These are phyloP conservation scores for Claviceps humidiphila DNA, from an alignment of 2,329 filamentous ascomycete species.

Conservation along the genomic window DNA sequence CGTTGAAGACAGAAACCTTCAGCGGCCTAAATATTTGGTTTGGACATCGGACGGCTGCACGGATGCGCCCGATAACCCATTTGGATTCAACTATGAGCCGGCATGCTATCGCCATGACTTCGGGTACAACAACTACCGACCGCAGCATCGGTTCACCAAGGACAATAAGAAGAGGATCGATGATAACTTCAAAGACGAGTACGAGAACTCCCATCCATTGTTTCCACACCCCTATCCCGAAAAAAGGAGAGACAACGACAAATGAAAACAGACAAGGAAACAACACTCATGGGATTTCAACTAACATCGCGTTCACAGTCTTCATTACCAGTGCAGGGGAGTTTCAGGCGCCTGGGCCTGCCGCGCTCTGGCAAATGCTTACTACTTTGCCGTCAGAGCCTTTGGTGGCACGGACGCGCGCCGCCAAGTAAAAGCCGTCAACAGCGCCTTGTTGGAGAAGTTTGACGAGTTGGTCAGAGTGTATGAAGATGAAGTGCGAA, in stretches of 20 bases:
- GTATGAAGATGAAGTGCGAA: background rate
- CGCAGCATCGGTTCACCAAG: constrained; percentile 24
- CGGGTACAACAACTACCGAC: constrained; percentile 37
- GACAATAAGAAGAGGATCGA: constrained; percentile 27
- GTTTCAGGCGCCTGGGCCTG: background rate
- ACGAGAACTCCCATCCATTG: background rate
- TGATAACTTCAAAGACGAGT: constrained; percentile 33
- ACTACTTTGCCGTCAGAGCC: background rate
- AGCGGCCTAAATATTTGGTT: constrained; percentile 13
- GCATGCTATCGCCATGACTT: constrained; percentile 44
- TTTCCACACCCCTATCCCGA: background rate
- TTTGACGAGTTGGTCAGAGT: background rate
- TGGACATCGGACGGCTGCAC: constrained; percentile 32
- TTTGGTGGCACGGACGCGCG: background rate
- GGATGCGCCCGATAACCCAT: constrained; percentile 27
- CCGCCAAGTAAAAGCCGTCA: too few relatives aligned
- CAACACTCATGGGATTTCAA: constrained; percentile 1
- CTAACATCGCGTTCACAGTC: background rate
- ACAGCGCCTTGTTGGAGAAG: background rate
- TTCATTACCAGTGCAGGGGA: background rate
- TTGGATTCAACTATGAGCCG: constrained; percentile 27
- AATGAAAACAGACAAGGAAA: too few relatives aligned
- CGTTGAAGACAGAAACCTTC: too few relatives aligned
- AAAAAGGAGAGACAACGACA: background rate
- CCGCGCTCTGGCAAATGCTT: background rate